These are phyloP conservation scores for Hansfordia pulvinata DNA, from an alignment of 2,329 filamentous ascomycete species.

Conservation along the genomic window DNA sequence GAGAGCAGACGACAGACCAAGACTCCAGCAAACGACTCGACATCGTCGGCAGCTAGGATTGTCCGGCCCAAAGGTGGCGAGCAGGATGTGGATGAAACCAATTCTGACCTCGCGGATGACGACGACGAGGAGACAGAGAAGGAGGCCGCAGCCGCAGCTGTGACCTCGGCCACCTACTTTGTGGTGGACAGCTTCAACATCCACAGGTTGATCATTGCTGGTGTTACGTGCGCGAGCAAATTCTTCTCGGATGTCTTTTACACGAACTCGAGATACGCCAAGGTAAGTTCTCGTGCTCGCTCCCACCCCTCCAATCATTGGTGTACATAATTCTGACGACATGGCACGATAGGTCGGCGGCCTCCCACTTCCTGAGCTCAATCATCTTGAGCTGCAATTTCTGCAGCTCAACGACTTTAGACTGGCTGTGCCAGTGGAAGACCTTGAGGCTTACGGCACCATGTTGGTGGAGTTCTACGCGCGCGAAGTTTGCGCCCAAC, in stretches of 20 bases:
- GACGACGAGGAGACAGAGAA: slow-evolving; percentile 24
- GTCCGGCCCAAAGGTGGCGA: slow-evolving; percentile 20
- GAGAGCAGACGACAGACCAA: slow-evolving; percentile 28
- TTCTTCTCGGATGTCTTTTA: slow-evolving; percentile 99
- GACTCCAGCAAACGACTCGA: no score
- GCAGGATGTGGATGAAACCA: slow-evolving; percentile 28
- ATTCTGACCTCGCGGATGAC: slow-evolving; percentile 36
- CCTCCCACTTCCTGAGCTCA: slow-evolving; percentile 79
- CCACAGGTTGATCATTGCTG: slow-evolving; percentile 88
- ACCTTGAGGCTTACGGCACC: slow-evolving; percentile 91
- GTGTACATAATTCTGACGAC: slow-evolving; percentile 7
- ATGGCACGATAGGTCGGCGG: slow-evolving; percentile 70
- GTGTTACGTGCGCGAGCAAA: slow-evolving; percentile 96
- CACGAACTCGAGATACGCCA: slow-evolving; percentile 97
- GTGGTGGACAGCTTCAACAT: slow-evolving; percentile 99
- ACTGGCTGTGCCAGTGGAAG: slow-evolving; percentile 83
- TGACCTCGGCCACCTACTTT: slow-evolving; percentile 44
- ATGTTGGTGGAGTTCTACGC: slow-evolving; percentile 99
- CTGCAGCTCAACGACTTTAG: slow-evolving; percentile 92
- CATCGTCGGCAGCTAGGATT: no score
- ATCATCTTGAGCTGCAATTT: slow-evolving; percentile 93
- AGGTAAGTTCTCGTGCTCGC: slow-evolving; percentile 45
- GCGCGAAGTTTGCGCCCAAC: no score
- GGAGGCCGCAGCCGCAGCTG: slow-evolving; percentile 12
- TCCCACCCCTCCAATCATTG: background rate